Base-by-base conservation (phyloP, 345 rosid species). In the Psidium friedrichsthalianum region DNA sequence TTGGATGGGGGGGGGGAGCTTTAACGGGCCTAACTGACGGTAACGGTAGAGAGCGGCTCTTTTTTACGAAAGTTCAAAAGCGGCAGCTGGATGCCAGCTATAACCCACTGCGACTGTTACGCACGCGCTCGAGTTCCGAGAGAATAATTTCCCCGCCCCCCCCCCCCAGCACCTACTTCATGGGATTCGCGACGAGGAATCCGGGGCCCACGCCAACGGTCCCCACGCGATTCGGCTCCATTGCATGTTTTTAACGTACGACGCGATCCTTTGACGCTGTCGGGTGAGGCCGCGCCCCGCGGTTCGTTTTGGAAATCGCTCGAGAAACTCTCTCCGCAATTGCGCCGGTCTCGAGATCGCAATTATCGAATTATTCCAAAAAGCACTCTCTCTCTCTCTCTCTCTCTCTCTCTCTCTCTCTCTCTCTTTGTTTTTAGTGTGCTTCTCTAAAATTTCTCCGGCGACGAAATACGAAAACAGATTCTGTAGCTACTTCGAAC, bases 11-110 rank as follows among this genome's bases (percentile, higher is more conserved):
- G 18, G 22, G 59, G 44, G 51, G 0, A 24, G n/a, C 56, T 56
- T 87, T 74, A 88, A 90, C 88, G 84, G 90, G 84, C 90, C 87
- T 86, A 87, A 88, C 91, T 54, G 44, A 74, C 89, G 81, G 85
- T 69, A 69, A 84, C 82, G 82, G 52, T 36, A 16, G 82, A 3
- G 58, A 16, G 49, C 76, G 27, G 76, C 54, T 6, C 53, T 25
- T 52, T 32, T 25, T 25, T 5, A 22, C 51, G 85, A 40, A 52
- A 84, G 80, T 36, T 69, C 22, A 69, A 69, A 42, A 22, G 47
- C 80, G 87, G 80, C 87, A 89, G 85, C 89, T 89, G 86, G 85
- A 84, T 36, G 93, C 93, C 95, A 93, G 94, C 95, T 92, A 90
- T 47, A 87, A 83, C 84, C 87, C 93, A 93, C 92, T 86, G 80